Base-by-base conservation (phyloP, 1,284 basidiomycete genomes). In the Malassezia arunalokei region DNA sequence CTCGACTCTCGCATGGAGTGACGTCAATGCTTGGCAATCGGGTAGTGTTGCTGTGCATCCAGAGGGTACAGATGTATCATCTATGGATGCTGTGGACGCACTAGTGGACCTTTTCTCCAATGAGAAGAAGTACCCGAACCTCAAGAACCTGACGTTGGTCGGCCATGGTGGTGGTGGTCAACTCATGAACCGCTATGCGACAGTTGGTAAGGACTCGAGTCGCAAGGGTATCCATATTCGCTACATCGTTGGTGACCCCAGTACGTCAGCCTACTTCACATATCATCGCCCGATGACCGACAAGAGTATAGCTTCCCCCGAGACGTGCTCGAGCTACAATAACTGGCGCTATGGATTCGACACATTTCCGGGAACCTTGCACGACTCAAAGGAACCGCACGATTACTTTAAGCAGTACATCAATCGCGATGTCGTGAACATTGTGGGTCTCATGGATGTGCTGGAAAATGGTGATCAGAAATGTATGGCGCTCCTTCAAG, bases 81-180 rank as follows among this genome's bases (percentile, higher is more conserved):
- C 60, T 15, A 63, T 72, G 43, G 68, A 71, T 30, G 68, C 68
- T 0, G 46, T 72, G 31, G 65, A 69, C 47, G 58, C 60, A 3
- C 43, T 72, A 8, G 49, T 65, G 30, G 66, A 64, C 38, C 39
- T 60, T 11, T 68, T 73, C 32, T 33, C 51, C 33, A 55, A 70
- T 46, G 17, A 33, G 5, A 46, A 53, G 12, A 51, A 54, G 17
- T 73, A 64, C 43, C 67, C 68, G 0, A 37, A 20, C 11, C 35
- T 73, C 41, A 51, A 60, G 29, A 63, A 64, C n/a, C 45, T 73
- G n/a, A 66, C 65, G 8, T 54, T 69, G 37, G 64, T 71, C 9
- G 70, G 70, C 8, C 70, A 73, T 40, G 70, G 70, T 8, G 70
- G 70, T n/a, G 70, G 70, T 29, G 70, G 59, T 6, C 70, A 73